These are phyloP conservation scores for Dipteronia sinensis DNA, from an alignment of 345 rosid genomes.

Conservation along the genomic window DNA sequence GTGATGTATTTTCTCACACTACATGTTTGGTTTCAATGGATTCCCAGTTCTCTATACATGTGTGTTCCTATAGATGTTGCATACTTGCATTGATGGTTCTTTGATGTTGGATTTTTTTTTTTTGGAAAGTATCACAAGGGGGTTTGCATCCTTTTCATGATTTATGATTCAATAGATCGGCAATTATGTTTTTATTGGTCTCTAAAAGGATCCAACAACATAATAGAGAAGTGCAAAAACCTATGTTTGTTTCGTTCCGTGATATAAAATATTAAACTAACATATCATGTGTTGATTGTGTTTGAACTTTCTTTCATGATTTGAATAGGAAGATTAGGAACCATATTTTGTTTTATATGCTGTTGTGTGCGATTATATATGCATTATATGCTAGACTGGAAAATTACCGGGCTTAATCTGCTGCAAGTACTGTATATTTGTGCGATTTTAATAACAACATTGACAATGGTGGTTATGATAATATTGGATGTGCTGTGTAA, in stretches of 20 bases:
- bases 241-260: neutral
- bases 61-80: neutral
- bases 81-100: neutral
- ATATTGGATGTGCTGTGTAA: neutral
- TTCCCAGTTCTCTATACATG: neutral
- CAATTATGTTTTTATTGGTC: neutral
- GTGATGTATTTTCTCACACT: neutral
- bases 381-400: neutral
- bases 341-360: neutral
- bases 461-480: neutral
- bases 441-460: neutral
- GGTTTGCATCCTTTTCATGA: neutral
- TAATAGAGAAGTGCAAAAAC: neutral
- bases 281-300: neutral
- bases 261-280: neutral
- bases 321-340: neutral
- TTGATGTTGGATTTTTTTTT: neutral
- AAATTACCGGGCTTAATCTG: neutral
- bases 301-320: neutral
- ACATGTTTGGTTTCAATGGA: neutral
- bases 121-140: neutral
- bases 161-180: neutral
- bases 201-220: neutral
- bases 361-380: neutral
- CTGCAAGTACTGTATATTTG: neutral